A percentile compares a stretch with the other conserved stretches of the same genome.
phyloP scores from a whole-genome alignment of 2,329 filamentous ascomycete genomes.

The Aspergillus ibericus region DNA sequence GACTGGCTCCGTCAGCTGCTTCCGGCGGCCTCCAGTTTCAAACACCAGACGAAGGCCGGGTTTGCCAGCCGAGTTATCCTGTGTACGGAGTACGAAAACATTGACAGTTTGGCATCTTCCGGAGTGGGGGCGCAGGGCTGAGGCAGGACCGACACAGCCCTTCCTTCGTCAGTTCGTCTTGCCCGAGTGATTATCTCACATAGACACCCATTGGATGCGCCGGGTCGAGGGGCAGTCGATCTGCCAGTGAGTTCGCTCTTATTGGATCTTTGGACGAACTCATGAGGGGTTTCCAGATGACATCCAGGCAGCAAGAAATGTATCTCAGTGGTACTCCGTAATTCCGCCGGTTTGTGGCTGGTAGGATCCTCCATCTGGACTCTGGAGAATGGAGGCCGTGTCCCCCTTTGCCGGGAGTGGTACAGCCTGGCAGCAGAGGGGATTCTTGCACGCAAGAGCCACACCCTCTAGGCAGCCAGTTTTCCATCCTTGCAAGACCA shows the following conservation, averaged over 20 bases:
- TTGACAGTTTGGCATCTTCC: neutral
- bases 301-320: conserved; percentile 4
- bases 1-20: neutral
- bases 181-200: neutral
- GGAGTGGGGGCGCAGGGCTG: neutral
- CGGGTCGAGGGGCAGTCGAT: neutral
- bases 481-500: neutral
- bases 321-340: neutral
- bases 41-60: neutral
- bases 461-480: neutral
- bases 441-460: neutral
- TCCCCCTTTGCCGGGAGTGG: neutral
- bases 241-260: neutral
- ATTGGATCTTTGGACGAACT: neutral
- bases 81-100: neutral
- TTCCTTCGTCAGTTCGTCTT: too few relatives aligned
- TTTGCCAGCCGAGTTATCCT: neutral
- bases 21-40: neutral
- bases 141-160: neutral
- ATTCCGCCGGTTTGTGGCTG: too few relatives aligned
- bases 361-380: too few relatives aligned
- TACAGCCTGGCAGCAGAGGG: neutral
- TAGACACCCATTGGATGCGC: neutral
- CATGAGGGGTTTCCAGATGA: conserved; percentile 1
- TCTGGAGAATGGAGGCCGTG: too few relatives aligned